Conservation (phyloP, 495 filamentous ascomycete species). For the Podospora sp. region DNA sequence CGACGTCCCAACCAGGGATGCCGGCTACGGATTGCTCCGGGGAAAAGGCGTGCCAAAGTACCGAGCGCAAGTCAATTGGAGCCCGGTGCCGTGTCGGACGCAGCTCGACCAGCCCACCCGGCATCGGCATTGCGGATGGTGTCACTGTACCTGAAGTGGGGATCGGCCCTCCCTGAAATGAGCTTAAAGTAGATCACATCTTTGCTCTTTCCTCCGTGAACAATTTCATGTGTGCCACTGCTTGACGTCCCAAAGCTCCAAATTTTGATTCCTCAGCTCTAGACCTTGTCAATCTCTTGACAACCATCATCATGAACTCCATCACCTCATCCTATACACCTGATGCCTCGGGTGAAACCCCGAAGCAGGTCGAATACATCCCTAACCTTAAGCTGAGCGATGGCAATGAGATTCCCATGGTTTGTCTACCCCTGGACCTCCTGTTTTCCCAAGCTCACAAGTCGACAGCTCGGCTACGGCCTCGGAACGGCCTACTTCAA, state of each 20-base stretch:
- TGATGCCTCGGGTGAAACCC: conserved; percentile 24
- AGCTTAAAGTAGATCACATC: neutral
- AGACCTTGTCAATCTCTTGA: neutral
- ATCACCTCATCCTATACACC: conserved; percentile 35
- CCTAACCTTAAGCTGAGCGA: conserved; percentile 67
- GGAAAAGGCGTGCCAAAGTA: neutral
- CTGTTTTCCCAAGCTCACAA: no score
- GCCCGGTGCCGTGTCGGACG: conserved; percentile 12
- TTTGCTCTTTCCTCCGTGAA: neutral
- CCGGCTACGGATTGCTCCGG: neutral
- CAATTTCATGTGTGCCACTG: no score
- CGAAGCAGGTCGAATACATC: conserved; percentile 42
- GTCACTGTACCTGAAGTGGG: neutral
- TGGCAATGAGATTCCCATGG: conserved; percentile 72
- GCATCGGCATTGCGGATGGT: neutral
- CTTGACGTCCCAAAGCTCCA: neutral
- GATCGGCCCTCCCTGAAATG: neutral
- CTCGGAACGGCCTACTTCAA: conserved; percentile 53
- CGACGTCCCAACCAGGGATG: neutral
- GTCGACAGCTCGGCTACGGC: conserved; percentile 69
- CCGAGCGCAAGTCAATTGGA: conserved; percentile 2
- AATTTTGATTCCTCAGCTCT: neutral
- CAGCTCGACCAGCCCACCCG: neutral
- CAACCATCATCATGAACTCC: conserved; percentile 37
- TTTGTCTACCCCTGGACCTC: conserved; percentile 38